Base-by-base conservation (phyloP, 768 basidiomycete genomes). In the Grammothele lineata region DNA sequence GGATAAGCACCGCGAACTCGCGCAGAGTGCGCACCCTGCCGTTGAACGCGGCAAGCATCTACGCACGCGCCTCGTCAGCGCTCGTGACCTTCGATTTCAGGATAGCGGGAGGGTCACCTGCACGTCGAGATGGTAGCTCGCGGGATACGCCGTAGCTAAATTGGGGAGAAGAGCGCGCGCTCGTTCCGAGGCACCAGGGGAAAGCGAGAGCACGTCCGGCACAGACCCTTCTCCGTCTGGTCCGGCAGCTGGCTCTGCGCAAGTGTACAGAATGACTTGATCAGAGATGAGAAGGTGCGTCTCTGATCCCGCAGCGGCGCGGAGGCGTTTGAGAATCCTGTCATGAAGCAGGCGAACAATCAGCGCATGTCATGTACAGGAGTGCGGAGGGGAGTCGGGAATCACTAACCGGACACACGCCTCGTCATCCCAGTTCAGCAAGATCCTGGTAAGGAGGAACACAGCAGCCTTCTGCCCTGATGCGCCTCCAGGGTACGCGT, bases 71-170 rank as follows among this genome's bases (percentile, higher is more conserved):
- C 12, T 9, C 18, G 30, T 17, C 3, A 33, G 21, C 17, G 21
- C 46, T 73, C 72, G 5, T 75, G 73, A 19, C 30, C 9, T 17
- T 14, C 27, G 4, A 25, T 6, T 1, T 17, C 15, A 36, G 35
- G 17, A 14, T 7, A 19, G 7, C 35, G 15, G 18, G 15, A n/a
- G 18, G 35, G n/a, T 7, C 38, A 64, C 58, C 36, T 25, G 26
- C 36, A 50, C 12, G 23, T 50, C 48, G 24, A 44, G 19, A 12
- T 40, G 33, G 38, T 48, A 46, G 1, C 8, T 83, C 69, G 41
- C 68, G 66, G 45, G 66, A 71, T 78, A 74, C 1, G 37, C 56
- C 59, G 54, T 48, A 37, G 53, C 51, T n/a, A 53, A 40, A 40
- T 53, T 53, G 17, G 51, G 43, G 12, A 53, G 35, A 25, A 53